Conservation (phyloP, 768 basidiomycete genomes). For the Amyloporia xantha region DNA sequence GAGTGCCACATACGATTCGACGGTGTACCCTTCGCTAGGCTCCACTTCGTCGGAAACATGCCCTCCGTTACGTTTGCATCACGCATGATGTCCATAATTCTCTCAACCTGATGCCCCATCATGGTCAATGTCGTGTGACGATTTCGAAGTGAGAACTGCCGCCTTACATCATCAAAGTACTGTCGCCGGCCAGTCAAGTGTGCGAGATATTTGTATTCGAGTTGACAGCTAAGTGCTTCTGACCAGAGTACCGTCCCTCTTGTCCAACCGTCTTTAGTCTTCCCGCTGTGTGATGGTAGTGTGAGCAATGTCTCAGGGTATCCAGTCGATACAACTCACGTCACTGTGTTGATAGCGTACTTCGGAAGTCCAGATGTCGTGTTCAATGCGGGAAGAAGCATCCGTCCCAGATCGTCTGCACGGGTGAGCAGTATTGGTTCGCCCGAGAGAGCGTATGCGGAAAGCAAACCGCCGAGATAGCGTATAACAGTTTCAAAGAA, state of each 20-base stretch:
- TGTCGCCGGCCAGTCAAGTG: slow-evolving; percentile 67
- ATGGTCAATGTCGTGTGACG: neutral
- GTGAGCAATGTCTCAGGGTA: neutral
- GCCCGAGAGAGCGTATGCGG: slow-evolving; percentile 70
- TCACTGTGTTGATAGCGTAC: slow-evolving; percentile 61
- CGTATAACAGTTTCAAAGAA: slow-evolving; percentile 86
- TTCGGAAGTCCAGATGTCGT: slow-evolving; percentile 65
- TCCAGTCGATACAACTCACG: slow-evolving; percentile 35
- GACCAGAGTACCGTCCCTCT: slow-evolving; percentile 41
- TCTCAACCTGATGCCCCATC: slow-evolving; percentile 34
- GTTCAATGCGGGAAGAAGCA: slow-evolving; percentile 66
- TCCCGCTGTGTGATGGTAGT: slow-evolving; percentile 27
- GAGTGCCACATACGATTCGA: slow-evolving; percentile 11
- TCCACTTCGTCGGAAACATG: slow-evolving; percentile 20
- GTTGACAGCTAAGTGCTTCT: slow-evolving; percentile 75
- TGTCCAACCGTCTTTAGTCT: slow-evolving; percentile 29
- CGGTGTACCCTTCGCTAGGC: slow-evolving; percentile 9
- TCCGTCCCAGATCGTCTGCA: slow-evolving; percentile 74
- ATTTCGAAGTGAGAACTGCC: neutral
- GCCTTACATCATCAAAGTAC: slow-evolving; percentile 50
- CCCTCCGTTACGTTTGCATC: slow-evolving; percentile 12
- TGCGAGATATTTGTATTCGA: slow-evolving; percentile 86
- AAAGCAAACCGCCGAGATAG: slow-evolving; percentile 81
- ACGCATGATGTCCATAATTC: slow-evolving; percentile 42
- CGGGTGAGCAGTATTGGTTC: slow-evolving; percentile 56